phyloP scores from a whole-genome alignment of 371 early-diverging fungal genomes.

The Zychaea mexicana region DNA sequence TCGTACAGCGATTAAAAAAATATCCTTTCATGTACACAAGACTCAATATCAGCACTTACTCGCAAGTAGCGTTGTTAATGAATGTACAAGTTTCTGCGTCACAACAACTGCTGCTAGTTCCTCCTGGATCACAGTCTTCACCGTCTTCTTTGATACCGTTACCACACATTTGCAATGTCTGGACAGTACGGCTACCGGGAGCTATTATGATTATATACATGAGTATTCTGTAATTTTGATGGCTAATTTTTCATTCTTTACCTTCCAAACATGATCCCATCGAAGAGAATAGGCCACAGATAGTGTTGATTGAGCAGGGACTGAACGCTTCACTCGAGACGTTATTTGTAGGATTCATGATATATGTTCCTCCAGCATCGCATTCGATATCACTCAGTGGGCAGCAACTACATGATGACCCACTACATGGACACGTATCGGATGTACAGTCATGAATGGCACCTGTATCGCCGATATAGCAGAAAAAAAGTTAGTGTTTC shows the following conservation, averaged over 20 bases:
- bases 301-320: constrained; percentile 74
- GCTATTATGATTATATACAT: constrained; percentile 19
- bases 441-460: constrained; percentile 73
- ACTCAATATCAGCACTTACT: constrained; percentile 37
- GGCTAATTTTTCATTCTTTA: constrained; percentile 13
- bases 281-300: constrained; percentile 61
- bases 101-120: constrained; percentile 77
- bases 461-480: constrained; percentile 27
- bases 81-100: constrained; percentile 79
- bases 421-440: constrained; percentile 56
- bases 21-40: background rate
- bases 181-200: constrained; percentile 53
- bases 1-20: background rate
- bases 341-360: constrained; percentile 87
- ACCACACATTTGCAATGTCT: constrained; percentile 77
- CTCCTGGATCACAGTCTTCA: constrained; percentile 95
- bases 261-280: constrained; percentile 61
- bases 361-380: constrained; percentile 73
- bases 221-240: background rate
- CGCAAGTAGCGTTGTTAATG: constrained; percentile 74
- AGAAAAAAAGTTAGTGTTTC: background rate
- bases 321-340: constrained; percentile 69
- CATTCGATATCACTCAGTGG: constrained; percentile 63
- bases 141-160: constrained; percentile 89
- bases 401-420: constrained; percentile 62